Conservation (phyloP, 2,329 filamentous ascomycete genomes). For the Aspergillus udagawae region DNA sequence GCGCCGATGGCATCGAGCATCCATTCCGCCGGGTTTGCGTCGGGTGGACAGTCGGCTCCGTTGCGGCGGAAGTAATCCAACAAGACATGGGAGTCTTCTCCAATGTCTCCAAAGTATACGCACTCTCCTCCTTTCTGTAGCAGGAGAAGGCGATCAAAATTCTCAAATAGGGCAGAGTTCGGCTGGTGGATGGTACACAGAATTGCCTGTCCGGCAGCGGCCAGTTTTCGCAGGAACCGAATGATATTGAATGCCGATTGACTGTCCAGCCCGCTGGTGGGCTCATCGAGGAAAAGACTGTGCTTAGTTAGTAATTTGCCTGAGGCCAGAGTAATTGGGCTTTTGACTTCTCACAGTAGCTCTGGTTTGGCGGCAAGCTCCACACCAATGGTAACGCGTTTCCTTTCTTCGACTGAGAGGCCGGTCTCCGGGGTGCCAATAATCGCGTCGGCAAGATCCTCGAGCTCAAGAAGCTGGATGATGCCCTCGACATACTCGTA, state of each 20-base stretch:
- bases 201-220: constrained; percentile 60
- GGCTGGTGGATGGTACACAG: constrained; percentile 68
- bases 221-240: constrained; percentile 60
- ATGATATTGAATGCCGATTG: constrained; percentile 63
- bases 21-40: constrained; percentile 56
- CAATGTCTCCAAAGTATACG: constrained; percentile 65
- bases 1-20: constrained; percentile 64
- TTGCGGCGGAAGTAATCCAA: constrained; percentile 61
- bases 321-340: too few species aligned
- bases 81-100: constrained; percentile 60
- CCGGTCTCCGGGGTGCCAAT: constrained; percentile 40
- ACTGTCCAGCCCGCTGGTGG: constrained; percentile 63
- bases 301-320: too few species aligned
- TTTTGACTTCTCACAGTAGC: too few species aligned
- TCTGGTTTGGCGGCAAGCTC: constrained; percentile 64
- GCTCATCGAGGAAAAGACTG: constrained; percentile 66
- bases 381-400: constrained; percentile 65
- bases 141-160: constrained; percentile 65
- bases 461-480: constrained; percentile 58
- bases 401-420: constrained; percentile 61
- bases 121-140: constrained; percentile 62
- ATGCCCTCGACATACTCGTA: constrained; percentile 60
- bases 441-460: constrained; percentile 59
- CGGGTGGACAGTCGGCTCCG: constrained; percentile 58
- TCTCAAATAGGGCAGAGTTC: constrained; percentile 59